phyloP scores from a whole-genome alignment of 768 basidiomycete genomes.

The Omphalotus guepiniiformis region DNA sequence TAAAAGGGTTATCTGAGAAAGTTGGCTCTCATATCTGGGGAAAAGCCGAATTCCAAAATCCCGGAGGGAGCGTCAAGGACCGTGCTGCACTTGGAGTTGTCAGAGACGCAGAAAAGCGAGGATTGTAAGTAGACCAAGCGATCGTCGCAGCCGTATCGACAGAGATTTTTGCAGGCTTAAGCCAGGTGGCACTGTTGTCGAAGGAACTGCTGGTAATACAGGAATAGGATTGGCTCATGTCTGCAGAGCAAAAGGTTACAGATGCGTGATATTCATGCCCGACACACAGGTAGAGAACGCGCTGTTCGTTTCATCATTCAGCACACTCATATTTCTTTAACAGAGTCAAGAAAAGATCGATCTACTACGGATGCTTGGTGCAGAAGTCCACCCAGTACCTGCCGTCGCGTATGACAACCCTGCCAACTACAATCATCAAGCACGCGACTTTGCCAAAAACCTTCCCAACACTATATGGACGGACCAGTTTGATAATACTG shows the following conservation, averaged over 20 bases:
- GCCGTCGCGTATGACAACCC: conserved; percentile 97
- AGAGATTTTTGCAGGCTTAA: conserved; percentile 48
- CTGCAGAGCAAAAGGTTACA: conserved; percentile 89
- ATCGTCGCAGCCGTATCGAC: not conserved
- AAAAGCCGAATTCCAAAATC: conserved; percentile 99
- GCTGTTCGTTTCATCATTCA: not conserved
- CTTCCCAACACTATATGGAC: conserved; percentile 90
- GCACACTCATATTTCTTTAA: conserved; percentile 1
- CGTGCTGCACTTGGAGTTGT: conserved; percentile 91
- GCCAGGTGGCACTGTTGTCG: conserved; percentile 95
- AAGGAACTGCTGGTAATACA: conserved; percentile 98
- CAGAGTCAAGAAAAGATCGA: conserved; percentile 99
- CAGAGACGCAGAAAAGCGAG: conserved; percentile 79
- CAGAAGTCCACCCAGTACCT: conserved; percentile 94
- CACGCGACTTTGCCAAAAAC: conserved; percentile 75
- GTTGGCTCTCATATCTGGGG: conserved; percentile 83
- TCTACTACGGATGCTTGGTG: conserved; percentile 93
- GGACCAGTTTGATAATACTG: conserved; percentile 95
- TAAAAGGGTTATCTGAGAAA: conserved; percentile 76
- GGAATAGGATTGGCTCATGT: conserved; percentile 96
- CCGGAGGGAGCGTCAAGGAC: conserved; percentile 97
- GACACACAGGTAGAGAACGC: conserved; percentile 60
- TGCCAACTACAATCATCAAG: conserved; percentile 96
- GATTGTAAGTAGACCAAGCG: conserved; percentile 48
- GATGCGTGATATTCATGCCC: conserved; percentile 99